Conservation (phyloP, 2,329 filamentous ascomycete species). For the Phyllosticta citrichinensis region DNA sequence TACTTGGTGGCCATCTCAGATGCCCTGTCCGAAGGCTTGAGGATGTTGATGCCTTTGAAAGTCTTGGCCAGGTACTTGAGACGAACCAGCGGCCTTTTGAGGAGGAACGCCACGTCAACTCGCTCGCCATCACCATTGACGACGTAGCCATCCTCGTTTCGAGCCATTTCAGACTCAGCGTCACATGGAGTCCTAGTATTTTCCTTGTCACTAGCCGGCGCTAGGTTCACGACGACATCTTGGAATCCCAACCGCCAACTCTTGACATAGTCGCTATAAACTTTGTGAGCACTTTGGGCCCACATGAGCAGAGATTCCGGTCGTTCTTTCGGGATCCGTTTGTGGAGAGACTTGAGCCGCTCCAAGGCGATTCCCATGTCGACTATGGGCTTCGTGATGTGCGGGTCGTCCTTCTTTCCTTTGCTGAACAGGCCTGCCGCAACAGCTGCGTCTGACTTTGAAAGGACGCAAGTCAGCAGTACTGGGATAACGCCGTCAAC, state of each 20-base stretch:
- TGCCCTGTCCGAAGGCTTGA: conserved; percentile 46
- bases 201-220: conserved; percentile 55
- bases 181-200: conserved; percentile 21
- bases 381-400: conserved; percentile 76
- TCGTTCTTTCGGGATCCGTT: conserved; percentile 65
- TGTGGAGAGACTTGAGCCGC: conserved; percentile 70
- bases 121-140: conserved; percentile 70
- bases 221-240: conserved; percentile 86
- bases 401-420: conserved; percentile 45
- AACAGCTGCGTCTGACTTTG: conserved; percentile 54
- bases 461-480: conserved; percentile 73
- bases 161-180: conserved; percentile 37
- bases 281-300: conserved; percentile 66
- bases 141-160: conserved; percentile 51
- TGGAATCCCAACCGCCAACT: conserved; percentile 91
- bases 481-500: conserved; percentile 95
- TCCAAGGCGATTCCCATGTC: conserved; percentile 89
- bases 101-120: conserved; percentile 85
- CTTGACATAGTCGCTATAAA: conserved; percentile 78
- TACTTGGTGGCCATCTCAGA: conserved; percentile 53
- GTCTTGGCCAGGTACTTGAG: conserved; percentile 81
- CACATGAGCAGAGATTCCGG: conserved; percentile 65
- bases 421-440: conserved; percentile 59
- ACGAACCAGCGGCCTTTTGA: conserved; percentile 80
- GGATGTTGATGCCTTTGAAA: conserved; percentile 55